Percentiles rank a stretch among this genome's conserved stretches.
These are phyloP conservation scores for Neurospora tetraspora DNA, from an alignment of 495 filamentous ascomycete species.

Conservation along the genomic window DNA sequence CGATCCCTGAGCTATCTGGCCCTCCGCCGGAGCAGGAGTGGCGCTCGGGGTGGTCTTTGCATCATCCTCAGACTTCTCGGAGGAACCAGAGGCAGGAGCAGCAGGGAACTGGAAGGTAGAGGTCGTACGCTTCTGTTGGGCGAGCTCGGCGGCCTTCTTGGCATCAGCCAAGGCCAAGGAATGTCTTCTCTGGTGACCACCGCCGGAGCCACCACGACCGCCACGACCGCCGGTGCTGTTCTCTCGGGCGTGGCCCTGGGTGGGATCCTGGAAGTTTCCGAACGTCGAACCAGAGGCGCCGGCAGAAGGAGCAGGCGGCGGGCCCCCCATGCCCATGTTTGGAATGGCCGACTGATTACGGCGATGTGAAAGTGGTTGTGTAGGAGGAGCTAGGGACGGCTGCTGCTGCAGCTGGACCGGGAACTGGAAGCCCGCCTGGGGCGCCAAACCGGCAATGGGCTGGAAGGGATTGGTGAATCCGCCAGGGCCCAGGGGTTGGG, in stretches of 20 bases:
- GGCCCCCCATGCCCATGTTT: conserved; percentile 75
- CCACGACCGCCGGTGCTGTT: conserved; percentile 56
- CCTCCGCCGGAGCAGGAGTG: conserved; percentile 34
- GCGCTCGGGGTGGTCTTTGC: conserved; percentile 26
- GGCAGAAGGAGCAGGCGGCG: conserved; percentile 93
- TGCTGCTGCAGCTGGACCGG: conserved; percentile 71
- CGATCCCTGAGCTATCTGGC: conserved; percentile 38
- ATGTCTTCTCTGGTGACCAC: conserved; percentile 87
- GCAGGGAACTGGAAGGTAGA: conserved; percentile 91
- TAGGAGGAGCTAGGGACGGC: conserved; percentile 63
- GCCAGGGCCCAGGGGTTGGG: conserved; percentile 62
- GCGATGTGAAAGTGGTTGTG: conserved; percentile 75
- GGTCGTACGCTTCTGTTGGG: conserved; percentile 92
- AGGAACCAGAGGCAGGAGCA: conserved; percentile 49
- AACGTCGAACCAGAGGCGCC: conserved; percentile 77
- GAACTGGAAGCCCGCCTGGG: conserved; percentile 84
- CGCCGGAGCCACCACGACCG: conserved; percentile 60
- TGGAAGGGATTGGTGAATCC: conserved; percentile 55
- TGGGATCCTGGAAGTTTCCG: conserved; percentile 58
- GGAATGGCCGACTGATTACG: conserved; percentile 97
- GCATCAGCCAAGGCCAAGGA: conserved; percentile 91
- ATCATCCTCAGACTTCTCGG: conserved; percentile 46
- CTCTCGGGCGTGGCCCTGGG: conserved; percentile 56
- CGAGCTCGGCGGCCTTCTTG: conserved; percentile 93
- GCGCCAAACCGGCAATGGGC: conserved; percentile 65